Evolutionary conservation across 2,329 filamentous ascomycete species (phyloP), one percentile per base, ranked within the genome.

Genomic region (Fusarium nurragi): DNA sequence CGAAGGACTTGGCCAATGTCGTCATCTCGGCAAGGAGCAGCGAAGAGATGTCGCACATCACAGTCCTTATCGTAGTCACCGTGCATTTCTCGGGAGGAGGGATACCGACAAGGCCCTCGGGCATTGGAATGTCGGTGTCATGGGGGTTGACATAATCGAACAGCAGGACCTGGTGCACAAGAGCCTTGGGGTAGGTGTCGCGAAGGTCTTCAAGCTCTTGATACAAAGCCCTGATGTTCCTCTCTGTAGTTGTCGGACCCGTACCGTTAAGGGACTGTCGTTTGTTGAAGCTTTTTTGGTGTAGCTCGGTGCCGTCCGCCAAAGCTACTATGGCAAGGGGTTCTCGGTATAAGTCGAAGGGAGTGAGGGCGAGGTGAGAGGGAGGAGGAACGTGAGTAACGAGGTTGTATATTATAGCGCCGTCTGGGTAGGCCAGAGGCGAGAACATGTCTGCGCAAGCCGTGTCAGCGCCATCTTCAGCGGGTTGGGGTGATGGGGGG

Each of bases 261-360:
- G 78, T 77, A 39, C 82, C 83, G 49, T 82, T 84, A 11, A 79
- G 75, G 13, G 85, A 88, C 48, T 82, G 79, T 38, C 85, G 79
- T 70, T 84, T 85, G 76, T 79, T 84, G 64, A 87, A 85, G 39
- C 79, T 77, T 6, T 79, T 75, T 60, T 82, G 82, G 58, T 82
- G 78, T 23, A 92, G 82, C 76, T 96, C 92, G 37, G 81, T 78
- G 44, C 91, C 93, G 77, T 98, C 94, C 16, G 92, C 91, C 57
- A 98, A 83, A 4, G 92, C 94, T 63, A 99, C 86, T 23, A 98
- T 84, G 48, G 91, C 87, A 51, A 97, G 83, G 10, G 93, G 90
- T 75, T 97, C 92, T 70, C 94, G 87, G 76, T 92, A 97, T 39
- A 94, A 82, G 76, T 99, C 95, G 80, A 97, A 97, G 1, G 95